These are phyloP conservation scores for Chaetomiaceae sp. DNA, from an alignment of 2,329 filamentous ascomycete species.

Conservation along the genomic window DNA sequence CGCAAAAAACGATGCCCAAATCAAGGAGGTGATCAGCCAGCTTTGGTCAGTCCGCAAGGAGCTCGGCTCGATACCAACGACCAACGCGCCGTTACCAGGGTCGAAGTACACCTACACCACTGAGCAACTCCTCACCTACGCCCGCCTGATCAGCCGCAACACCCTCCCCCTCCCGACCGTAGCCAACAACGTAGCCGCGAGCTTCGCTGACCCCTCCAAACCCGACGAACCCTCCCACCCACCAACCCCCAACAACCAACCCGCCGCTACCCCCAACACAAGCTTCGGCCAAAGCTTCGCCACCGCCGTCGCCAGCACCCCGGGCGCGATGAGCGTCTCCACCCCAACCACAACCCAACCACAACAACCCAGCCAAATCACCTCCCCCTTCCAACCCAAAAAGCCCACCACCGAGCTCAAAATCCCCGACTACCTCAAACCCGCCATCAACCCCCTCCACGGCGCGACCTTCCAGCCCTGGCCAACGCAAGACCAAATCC, in stretches of 20 bases:
- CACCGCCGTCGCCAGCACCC: slow-evolving; percentile 6
- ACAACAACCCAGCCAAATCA: slow-evolving; percentile 1
- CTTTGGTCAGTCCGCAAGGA: slow-evolving; percentile 69
- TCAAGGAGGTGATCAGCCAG: slow-evolving; percentile 62
- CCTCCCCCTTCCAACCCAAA: slow-evolving; percentile 24
- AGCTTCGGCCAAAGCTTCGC: slow-evolving; percentile 18
- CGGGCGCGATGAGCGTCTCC: not conserved
- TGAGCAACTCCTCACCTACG: slow-evolving; percentile 68
- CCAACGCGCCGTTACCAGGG: slow-evolving; percentile 32
- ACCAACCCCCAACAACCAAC: slow-evolving; percentile 1
- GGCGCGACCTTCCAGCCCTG: slow-evolving; percentile 66
- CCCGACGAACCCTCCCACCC: slow-evolving; percentile 29
- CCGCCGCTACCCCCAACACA: slow-evolving; percentile 13
- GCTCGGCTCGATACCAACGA: slow-evolving; percentile 57
- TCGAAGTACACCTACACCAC: slow-evolving; percentile 57
- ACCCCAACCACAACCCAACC: slow-evolving; percentile 17
- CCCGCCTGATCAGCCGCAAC: slow-evolving; percentile 71
- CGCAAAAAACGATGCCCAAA: slow-evolving; percentile 60
- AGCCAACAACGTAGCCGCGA: slow-evolving; percentile 33
- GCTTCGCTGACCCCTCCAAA: slow-evolving; percentile 9
- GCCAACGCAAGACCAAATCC: slow-evolving; percentile 66
- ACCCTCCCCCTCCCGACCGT: slow-evolving; percentile 62
- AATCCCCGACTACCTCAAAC: slow-evolving; percentile 44
- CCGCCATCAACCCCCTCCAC: slow-evolving; percentile 49
- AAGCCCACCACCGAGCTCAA: slow-evolving; percentile 33